These are phyloP conservation scores for Lentinula guzmanii DNA, from an alignment of 768 basidiomycete genomes.

Conservation along the genomic window DNA sequence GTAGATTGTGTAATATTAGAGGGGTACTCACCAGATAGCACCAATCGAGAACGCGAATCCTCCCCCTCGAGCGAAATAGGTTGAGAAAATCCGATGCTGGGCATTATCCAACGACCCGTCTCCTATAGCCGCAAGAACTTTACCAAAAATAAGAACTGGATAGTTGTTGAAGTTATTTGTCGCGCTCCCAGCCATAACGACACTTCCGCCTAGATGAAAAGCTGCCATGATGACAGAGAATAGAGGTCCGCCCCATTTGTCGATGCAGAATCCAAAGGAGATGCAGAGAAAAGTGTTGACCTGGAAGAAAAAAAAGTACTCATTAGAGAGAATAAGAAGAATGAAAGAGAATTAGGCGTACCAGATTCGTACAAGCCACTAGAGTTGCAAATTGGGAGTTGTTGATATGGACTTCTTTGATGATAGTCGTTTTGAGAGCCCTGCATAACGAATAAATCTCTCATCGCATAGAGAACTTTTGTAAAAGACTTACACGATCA, in stretches of 20 bases:
- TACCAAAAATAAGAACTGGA: slow-evolving; percentile 30
- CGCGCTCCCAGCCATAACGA: slow-evolving; percentile 30
- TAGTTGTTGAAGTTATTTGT: slow-evolving; percentile 34
- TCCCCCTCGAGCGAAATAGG: slow-evolving; percentile 36
- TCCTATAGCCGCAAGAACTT: slow-evolving; percentile 20
- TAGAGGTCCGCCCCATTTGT: slow-evolving; percentile 32
- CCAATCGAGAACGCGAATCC: slow-evolving; percentile 34
- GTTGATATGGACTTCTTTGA: slow-evolving; percentile 34
- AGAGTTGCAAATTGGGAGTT: slow-evolving; percentile 38
- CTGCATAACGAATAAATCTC: slow-evolving; percentile 12
- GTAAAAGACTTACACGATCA: slow-evolving; percentile 25
- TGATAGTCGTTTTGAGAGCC: slow-evolving; percentile 35
- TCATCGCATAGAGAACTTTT: neutral
- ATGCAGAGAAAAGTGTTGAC: slow-evolving; percentile 38
- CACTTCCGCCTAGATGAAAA: slow-evolving; percentile 29
- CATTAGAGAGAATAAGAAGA: neutral
- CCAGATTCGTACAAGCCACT: slow-evolving; percentile 31
- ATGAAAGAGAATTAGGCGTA: slow-evolving; percentile 8
- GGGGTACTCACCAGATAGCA: slow-evolving; percentile 24
- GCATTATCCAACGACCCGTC: slow-evolving; percentile 36
- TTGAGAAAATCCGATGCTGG: slow-evolving; percentile 37
- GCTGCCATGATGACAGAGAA: slow-evolving; percentile 29
- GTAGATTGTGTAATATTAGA: neutral
- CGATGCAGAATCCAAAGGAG: slow-evolving; percentile 31
- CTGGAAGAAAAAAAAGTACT: slow-evolving; percentile 9